A percentile compares a stretch with the other conserved stretches of the same genome.
phyloP scores from a whole-genome alignment of 2,329 filamentous ascomycete genomes.

The Orbilia brochopaga region DNA sequence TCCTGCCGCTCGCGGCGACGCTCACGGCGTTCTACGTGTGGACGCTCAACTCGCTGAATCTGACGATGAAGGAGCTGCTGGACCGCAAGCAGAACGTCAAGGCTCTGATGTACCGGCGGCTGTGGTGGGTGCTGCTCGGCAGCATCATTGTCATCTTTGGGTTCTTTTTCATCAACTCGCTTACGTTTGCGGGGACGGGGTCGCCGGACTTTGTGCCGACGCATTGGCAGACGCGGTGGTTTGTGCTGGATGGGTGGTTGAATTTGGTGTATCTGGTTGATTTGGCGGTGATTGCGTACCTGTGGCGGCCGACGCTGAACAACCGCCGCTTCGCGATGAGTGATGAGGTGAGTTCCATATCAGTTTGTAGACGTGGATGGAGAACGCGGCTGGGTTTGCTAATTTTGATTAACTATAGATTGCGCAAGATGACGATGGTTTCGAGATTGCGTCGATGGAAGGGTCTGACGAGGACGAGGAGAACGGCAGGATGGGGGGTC shows the following conservation, averaged over 20 bases:
- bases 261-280: conserved; percentile 96
- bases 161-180: conserved; percentile 97
- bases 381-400: too few relatives aligned
- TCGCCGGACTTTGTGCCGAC: conserved; percentile 91
- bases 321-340: conserved; percentile 98
- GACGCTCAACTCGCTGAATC: conserved; percentile 93
- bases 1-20: conserved; percentile 87
- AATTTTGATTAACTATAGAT: conserved; percentile 61
- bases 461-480: conserved; percentile 71
- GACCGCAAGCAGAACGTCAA: conserved; percentile 94
- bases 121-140: conserved; percentile 95
- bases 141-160: conserved; percentile 95
- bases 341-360: conserved; percentile 71
- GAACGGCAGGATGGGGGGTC: conserved; percentile 62
- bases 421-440: conserved; percentile 96
- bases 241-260: conserved; percentile 94
- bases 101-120: conserved; percentile 93
- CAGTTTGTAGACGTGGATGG: too few relatives aligned
- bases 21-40: conserved; percentile 97
- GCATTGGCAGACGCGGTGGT: conserved; percentile 98
- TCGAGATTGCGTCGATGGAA: conserved; percentile 92
- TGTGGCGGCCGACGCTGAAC: conserved; percentile 95
- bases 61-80: conserved; percentile 93
- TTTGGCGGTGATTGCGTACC: conserved; percentile 88
- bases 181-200: conserved; percentile 84